These are phyloP conservation scores for Endocarpon pusillum DNA, from an alignment of 495 filamentous ascomycete genomes.

Conservation along the genomic window DNA sequence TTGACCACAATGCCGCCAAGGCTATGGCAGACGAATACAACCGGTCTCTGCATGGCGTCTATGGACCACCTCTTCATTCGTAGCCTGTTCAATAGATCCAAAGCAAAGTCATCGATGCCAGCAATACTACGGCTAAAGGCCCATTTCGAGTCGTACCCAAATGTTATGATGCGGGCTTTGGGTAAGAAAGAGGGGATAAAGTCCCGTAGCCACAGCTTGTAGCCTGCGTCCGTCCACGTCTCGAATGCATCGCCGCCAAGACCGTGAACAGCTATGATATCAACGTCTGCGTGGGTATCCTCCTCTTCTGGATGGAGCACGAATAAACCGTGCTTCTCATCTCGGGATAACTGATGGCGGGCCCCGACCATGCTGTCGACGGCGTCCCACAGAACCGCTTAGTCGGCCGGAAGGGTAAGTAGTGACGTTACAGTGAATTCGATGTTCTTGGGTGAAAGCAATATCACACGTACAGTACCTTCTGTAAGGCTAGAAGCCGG, in stretches of 20 bases:
- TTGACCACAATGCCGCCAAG: conserved; percentile 73
- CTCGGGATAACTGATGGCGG: too few relatives aligned
- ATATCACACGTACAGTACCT: too few relatives aligned
- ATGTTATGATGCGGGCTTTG: conserved; percentile 15
- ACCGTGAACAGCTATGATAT: conserved; percentile 7
- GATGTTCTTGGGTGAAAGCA: too few relatives aligned
- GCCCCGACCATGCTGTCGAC: too few relatives aligned
- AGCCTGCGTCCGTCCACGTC: conserved; percentile 6
- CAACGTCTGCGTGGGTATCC: too few relatives aligned
- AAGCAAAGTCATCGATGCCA: not conserved
- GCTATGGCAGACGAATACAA: conserved; percentile 75
- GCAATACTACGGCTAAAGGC: conserved; percentile 4
- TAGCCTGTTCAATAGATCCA: not conserved
- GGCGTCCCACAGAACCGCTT: too few relatives aligned
- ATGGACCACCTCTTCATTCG: not conserved
- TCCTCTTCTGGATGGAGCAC: not conserved
- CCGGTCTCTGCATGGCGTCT: conserved; percentile 29
- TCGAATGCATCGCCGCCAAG: conserved; percentile 5
- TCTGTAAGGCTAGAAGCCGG: too few relatives aligned
- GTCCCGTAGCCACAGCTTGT: conserved; percentile 1
- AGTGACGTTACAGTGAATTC: too few relatives aligned
- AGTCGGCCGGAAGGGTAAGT: too few relatives aligned
- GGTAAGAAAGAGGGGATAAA: conserved; percentile 11
- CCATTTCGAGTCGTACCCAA: conserved; percentile 15
- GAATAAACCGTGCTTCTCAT: not conserved